A percentile compares a stretch with the other conserved stretches of the same genome.
Conservation (phyloP, 2,329 filamentous ascomycete genomes). For the Myriosclerotinia duriaeana region DNA sequence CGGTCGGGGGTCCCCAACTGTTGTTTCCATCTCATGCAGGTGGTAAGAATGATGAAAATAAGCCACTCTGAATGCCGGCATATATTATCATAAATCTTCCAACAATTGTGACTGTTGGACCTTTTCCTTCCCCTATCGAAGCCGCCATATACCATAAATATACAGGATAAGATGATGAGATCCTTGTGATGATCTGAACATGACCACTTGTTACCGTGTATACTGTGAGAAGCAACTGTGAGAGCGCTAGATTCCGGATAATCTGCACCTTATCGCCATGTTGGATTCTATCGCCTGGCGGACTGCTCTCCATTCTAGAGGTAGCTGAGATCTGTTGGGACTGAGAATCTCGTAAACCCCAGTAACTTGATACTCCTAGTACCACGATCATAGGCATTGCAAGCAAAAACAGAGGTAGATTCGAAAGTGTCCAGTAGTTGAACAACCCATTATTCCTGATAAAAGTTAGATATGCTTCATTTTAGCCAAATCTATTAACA, state of each 20-base stretch:
- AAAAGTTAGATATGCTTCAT: conserved; percentile 11
- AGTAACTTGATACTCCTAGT: conserved; percentile 60
- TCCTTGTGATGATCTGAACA: conserved; percentile 87
- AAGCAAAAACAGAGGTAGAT: conserved; percentile 83
- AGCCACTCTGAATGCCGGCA: conserved; percentile 72
- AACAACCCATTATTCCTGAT: conserved; percentile 83
- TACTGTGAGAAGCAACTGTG: conserved; percentile 69
- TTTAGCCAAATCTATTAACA: conserved; percentile 38
- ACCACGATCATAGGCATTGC: conserved; percentile 74
- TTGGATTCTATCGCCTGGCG: neutral
- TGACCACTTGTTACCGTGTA: conserved; percentile 80
- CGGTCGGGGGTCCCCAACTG: neutral
- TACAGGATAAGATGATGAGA: conserved; percentile 83
- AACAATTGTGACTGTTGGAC: conserved; percentile 19
- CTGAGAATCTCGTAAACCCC: conserved; percentile 39
- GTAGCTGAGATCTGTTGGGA: neutral
- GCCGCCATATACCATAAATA: conserved; percentile 84
- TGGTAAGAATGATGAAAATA: conserved; percentile 89
- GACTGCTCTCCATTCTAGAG: neutral
- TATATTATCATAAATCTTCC: conserved; percentile 74
- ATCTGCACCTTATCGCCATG: conserved; percentile 25
- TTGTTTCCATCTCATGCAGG: conserved; percentile 60
- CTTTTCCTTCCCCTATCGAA: conserved; percentile 24
- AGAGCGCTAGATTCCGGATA: conserved; percentile 57
- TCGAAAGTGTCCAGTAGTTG: conserved; percentile 83